Conservation (phyloP, 2,329 filamentous ascomycete species). For the Kalmusia sp. region DNA sequence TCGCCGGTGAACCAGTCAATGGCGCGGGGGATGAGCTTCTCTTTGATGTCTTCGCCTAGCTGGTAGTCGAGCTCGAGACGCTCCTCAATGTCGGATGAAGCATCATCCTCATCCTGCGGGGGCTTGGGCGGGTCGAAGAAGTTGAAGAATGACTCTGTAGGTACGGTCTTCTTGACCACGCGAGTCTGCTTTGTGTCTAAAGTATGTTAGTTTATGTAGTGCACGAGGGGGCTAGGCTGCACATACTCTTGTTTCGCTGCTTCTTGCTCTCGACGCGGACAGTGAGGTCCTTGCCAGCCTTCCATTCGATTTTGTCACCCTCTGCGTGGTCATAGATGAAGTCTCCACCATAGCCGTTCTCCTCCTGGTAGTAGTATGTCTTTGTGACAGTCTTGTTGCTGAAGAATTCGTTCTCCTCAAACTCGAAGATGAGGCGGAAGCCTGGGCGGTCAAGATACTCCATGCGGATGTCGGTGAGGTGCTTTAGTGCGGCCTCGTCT, state of each 20-base stretch:
- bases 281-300: constrained; percentile 89
- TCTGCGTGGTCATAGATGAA: constrained; percentile 99
- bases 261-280: constrained; percentile 98
- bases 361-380: constrained; percentile 99
- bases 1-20: constrained; percentile 99
- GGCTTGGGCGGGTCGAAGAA: constrained; percentile 97
- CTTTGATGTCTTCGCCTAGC: constrained; percentile 98
- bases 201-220: constrained; percentile 20
- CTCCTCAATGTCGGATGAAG: constrained; percentile 91
- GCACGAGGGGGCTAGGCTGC: background rate
- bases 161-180: constrained; percentile 98
- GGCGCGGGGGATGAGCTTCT: constrained; percentile 97
- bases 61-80: constrained; percentile 98
- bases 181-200: constrained; percentile 98
- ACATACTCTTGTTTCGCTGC: constrained; percentile 98
- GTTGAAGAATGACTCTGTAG: constrained; percentile 96
- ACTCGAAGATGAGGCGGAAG: constrained; percentile 98
- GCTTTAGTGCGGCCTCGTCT: constrained; percentile 91
- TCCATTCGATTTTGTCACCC: constrained; percentile 98
- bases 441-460: constrained; percentile 98
- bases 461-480: constrained; percentile 93
- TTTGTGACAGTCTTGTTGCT: constrained; percentile 96
- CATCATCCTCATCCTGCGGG: constrained; percentile 78
- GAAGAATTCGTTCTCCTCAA: constrained; percentile 94
- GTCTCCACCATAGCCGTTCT: constrained; percentile 97